These are phyloP conservation scores for Capronia coronata DNA, from an alignment of 2,329 filamentous ascomycete genomes.

Conservation along the genomic window DNA sequence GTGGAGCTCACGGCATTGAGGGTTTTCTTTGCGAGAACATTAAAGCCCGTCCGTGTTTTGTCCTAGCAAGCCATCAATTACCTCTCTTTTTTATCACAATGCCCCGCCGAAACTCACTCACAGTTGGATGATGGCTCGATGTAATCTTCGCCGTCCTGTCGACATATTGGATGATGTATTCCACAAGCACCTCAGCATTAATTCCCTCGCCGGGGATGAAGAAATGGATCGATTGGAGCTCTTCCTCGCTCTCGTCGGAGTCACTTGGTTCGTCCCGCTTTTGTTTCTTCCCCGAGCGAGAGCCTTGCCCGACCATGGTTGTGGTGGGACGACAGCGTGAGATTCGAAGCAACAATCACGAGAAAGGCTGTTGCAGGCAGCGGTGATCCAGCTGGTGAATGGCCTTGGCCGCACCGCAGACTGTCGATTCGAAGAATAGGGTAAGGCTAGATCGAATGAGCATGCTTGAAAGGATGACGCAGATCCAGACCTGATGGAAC, in stretches of 20 bases:
- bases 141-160: conserved; percentile 23
- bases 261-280: conserved; percentile 16
- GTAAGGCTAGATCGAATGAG: conserved; percentile 19
- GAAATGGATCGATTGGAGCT: conserved; percentile 22
- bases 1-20: conserved; percentile 21
- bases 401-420: conserved; percentile 17
- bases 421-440: conserved; percentile 14
- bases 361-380: conserved; percentile 12
- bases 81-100: conserved; percentile 9
- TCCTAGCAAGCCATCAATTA: conserved; percentile 14
- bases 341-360: conserved; percentile 8
- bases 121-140: conserved; percentile 19
- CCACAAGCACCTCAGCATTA: conserved; percentile 19
- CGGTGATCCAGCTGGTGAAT: conserved; percentile 11
- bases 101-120: conserved; percentile 2
- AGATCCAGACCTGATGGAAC: conserved; percentile 15
- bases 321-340: conserved; percentile 4
- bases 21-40: conserved; percentile 15
- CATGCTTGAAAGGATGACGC: conserved; percentile 21
- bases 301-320: conserved; percentile 14
- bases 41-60: conserved; percentile 19
- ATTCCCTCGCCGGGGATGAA: conserved; percentile 24
- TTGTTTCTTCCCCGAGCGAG: conserved; percentile 13
- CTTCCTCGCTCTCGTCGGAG: conserved; percentile 16
- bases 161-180: conserved; percentile 22